A percentile compares a stretch with the other conserved stretches of the same genome.
These are phyloP conservation scores for Microthyrium microscopicum DNA, from an alignment of 2,329 filamentous ascomycete species.

Conservation along the genomic window DNA sequence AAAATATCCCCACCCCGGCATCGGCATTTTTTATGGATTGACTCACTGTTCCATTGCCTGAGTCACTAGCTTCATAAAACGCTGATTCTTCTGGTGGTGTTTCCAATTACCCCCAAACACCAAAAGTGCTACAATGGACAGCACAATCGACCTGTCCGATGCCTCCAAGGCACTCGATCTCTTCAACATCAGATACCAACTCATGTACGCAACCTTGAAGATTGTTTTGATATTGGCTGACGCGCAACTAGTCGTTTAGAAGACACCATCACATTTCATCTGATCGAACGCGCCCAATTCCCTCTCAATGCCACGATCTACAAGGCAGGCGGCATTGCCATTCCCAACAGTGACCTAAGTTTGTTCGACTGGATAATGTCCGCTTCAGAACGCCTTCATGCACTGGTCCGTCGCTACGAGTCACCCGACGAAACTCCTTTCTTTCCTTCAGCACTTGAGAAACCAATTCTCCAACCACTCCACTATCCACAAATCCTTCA, in stretches of 20 bases:
- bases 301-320: slow-evolving; percentile 85
- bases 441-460: slow-evolving; percentile 66
- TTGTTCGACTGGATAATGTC: slow-evolving; percentile 89
- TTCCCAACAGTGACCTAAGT: slow-evolving; percentile 57
- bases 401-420: slow-evolving; percentile 83
- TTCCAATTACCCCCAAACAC: too few species aligned
- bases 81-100: too few species aligned
- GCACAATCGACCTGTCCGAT: slow-evolving; percentile 75
- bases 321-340: slow-evolving; percentile 56
- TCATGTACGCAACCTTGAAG: slow-evolving; percentile 49
- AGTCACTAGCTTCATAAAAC: too few species aligned
- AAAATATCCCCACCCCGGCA: too few species aligned
- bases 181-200: slow-evolving; percentile 77
- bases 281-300: slow-evolving; percentile 97
- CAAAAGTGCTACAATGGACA: too few species aligned
- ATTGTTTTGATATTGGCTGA: slow-evolving; percentile 7
- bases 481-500: slow-evolving; percentile 80
- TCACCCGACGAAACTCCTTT: slow-evolving; percentile 96
- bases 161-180: slow-evolving; percentile 75
- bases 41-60: too few species aligned
- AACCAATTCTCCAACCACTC: slow-evolving; percentile 72
- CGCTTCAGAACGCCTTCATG: slow-evolving; percentile 83
- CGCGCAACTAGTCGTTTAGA: slow-evolving; percentile 57
- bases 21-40: too few species aligned
- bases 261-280: slow-evolving; percentile 91